Evolutionary conservation across 2,329 filamentous ascomycete genomes (phyloP), one percentile per base, ranked within the genome.

Genomic region (Colletotrichum viniferum): DNA sequence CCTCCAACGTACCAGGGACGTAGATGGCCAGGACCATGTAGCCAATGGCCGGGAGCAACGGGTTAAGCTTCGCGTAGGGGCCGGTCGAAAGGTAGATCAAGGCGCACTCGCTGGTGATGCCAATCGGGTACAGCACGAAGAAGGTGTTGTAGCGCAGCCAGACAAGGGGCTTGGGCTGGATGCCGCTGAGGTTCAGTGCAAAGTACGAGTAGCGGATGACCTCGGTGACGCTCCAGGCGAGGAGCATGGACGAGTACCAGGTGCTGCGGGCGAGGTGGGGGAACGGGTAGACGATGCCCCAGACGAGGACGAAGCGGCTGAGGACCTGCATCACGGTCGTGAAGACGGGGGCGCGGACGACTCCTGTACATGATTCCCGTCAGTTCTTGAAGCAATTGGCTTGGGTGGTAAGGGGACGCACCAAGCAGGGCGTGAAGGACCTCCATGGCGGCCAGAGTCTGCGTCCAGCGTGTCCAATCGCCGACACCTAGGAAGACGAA

Each of bases 61-160:
- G 81, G 85, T 87, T 78, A 84, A 87, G 77, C 80, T 86, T 64
- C 8, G 79, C 82, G 2, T 92, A 92, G 3, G 94, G 92, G 14
- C 85, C 88, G 64, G 94, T 90, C 2, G 95, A 92, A 72, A 89
- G 87, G 82, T 92, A 95, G 68, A 98, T 92, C 81, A 98, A 89
- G 85, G 90, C 92, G 81, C 94, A 95, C 89, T 99, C 97, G 86
- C 94, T 97, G 55, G 90, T 88, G 81, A 98, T 98, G 56, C 97
- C 97, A 75, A 98, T 83, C 1, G 97, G 97, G 85, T 99, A 99
- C 26, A 99, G 90, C 48, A 98, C 87, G 80, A 95, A 95, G 86
- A 99, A 99, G 9, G 95, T 96, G 84, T 97, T 98, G 86, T 98
- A 96, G 80, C 96, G 90, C 84, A 97, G 87, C 94, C 95, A 98